Percentiles rank a stretch among this genome's conserved stretches.
These are phyloP conservation scores for Rhododendron molle DNA, from an alignment of 148 eudicot genomes.

Conservation along the genomic window DNA sequence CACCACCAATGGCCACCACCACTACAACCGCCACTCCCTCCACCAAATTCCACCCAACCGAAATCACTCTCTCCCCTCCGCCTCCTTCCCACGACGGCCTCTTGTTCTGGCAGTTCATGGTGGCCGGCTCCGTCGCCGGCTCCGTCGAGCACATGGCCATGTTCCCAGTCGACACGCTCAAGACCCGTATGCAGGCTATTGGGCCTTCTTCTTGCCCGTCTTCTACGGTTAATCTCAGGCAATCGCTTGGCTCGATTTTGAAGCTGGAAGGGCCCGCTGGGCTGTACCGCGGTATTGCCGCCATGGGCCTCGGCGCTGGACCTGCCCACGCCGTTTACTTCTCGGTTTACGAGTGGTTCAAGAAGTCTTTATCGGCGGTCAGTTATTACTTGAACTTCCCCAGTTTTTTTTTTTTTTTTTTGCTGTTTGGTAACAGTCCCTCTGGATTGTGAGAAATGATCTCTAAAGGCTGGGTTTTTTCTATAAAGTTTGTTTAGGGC, in stretches of 20 bases:
- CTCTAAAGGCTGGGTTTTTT: too few relatives aligned
- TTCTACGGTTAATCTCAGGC: constrained; percentile 19
- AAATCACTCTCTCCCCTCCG: constrained; percentile 9
- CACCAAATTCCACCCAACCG: constrained; percentile 12
- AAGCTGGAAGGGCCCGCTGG: constrained; percentile 32
- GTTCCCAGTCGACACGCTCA: constrained; percentile 56
- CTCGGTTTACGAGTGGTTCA: constrained; percentile 31
- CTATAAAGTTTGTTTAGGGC: too few relatives aligned
- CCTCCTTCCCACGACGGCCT: constrained; percentile 36
- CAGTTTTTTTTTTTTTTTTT: background rate
- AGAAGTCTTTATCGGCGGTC: constrained; percentile 18
- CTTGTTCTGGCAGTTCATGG: constrained; percentile 46
- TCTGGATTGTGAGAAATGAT: background rate
- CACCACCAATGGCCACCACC: constrained; percentile 3
- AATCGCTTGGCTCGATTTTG: constrained; percentile 31
- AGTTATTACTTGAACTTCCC: background rate
- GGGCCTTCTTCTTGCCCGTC: constrained; percentile 21
- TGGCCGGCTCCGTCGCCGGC: constrained; percentile 49
- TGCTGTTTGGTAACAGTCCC: too few relatives aligned
- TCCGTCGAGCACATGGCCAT: constrained; percentile 49
- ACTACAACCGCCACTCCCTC: constrained; percentile 7
- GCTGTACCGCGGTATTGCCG: constrained; percentile 38
- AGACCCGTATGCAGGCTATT: constrained; percentile 44
- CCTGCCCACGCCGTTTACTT: constrained; percentile 42
- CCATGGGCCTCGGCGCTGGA: constrained; percentile 49